phyloP scores from a whole-genome alignment of 1,139 yeast genomes.

The Hanseniaspora uvarum region DNA sequence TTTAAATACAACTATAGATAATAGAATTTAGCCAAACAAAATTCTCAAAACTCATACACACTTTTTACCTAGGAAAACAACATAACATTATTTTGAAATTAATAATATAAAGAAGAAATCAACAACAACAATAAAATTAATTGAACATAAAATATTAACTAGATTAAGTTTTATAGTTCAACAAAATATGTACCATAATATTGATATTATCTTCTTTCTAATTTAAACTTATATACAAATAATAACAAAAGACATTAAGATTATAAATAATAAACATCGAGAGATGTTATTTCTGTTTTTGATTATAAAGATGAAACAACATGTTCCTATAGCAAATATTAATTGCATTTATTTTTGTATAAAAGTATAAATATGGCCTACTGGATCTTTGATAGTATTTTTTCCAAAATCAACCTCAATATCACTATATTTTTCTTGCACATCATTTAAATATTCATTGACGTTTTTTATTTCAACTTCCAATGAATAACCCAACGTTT shows the following conservation, averaged over 20 bases:
- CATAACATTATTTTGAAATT: neutral
- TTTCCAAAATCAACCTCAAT: neutral
- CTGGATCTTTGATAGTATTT: neutral
- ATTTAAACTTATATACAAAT: neutral
- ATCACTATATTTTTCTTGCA: neutral
- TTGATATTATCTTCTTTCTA: neutral
- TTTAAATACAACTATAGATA: neutral
- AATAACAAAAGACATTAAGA: slow-evolving; percentile 14
- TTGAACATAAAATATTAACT: neutral
- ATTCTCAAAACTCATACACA: neutral
- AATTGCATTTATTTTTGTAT: neutral
- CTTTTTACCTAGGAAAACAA: neutral
- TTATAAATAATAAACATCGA: neutral
- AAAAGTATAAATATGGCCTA: neutral
- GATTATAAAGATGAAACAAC: too few relatives aligned
- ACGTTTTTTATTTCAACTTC: neutral
- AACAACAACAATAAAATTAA: neutral
- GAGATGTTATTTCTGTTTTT: too few relatives aligned
- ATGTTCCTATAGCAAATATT: neutral
- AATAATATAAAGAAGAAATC: neutral
- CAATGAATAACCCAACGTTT: neutral
- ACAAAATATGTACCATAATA: neutral
- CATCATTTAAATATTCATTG: neutral
- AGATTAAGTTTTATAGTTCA: slow-evolving; percentile 1
- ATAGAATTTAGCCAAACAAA: neutral